Evolutionary conservation across 2,329 filamentous ascomycete genomes (phyloP).

Genomic region (Rutstroemia sp.): DNA sequence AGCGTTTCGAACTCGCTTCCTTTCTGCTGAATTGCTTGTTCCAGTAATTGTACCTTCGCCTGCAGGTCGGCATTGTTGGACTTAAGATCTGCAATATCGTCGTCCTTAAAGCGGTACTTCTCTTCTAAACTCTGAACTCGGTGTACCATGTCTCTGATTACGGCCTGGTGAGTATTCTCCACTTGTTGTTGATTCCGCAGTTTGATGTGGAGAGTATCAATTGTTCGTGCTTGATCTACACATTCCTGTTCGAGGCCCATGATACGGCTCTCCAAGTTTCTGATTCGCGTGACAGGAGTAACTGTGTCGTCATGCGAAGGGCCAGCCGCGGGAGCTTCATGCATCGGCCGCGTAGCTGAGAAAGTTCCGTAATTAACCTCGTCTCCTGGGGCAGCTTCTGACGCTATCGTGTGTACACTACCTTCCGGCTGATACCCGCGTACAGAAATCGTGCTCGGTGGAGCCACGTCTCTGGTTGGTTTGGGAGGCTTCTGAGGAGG

Average conservation of each 20-base stretch:
- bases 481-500: too few relatives aligned
- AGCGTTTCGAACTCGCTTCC: neutral
- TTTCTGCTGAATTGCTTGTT: neutral
- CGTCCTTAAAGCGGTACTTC: neutral
- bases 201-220: neutral
- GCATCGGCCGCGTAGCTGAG: too few relatives aligned
- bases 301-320: neutral
- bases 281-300: neutral
- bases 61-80: neutral
- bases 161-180: conserved; percentile 1
- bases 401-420: too few relatives aligned
- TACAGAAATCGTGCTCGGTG: too few relatives aligned
- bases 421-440: too few relatives aligned
- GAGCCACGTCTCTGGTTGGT: too few relatives aligned
- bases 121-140: conserved; percentile 1
- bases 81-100: neutral
- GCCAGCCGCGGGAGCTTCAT: neutral
- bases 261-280: neutral
- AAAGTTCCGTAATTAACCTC: too few relatives aligned
- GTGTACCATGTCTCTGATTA: neutral
- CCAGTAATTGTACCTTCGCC: neutral
- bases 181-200: conserved; percentile 5
- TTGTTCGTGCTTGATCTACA: neutral
- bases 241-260: neutral
- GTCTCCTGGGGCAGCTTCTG: too few relatives aligned